A percentile compares a stretch with the other conserved stretches of the same genome.
phyloP scores from a whole-genome alignment of 495 filamentous ascomycete genomes.

The Mytilinidion resinicola region DNA sequence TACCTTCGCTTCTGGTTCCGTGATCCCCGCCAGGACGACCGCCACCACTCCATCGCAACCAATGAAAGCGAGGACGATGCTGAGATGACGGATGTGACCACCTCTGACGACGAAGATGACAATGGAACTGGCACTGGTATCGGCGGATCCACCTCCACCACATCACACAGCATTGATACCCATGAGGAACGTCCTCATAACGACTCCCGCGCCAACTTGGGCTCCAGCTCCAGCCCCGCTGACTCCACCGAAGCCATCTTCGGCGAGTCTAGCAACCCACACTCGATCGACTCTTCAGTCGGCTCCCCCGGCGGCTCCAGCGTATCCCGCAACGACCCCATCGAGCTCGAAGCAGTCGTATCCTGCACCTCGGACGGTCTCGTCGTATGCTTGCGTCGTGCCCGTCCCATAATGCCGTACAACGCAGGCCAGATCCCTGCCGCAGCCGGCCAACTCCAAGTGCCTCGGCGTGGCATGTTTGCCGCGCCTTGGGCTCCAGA shows the following conservation, averaged over 20 bases:
- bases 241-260: slow-evolving; percentile 39
- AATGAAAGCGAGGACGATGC: slow-evolving; percentile 36
- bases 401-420: slow-evolving; percentile 61
- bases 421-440: slow-evolving; percentile 39
- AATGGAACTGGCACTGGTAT: background rate
- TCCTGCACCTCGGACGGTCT: slow-evolving; percentile 87
- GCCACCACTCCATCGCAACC: slow-evolving; percentile 24
- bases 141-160: slow-evolving; percentile 1
- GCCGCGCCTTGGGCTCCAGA: slow-evolving; percentile 70
- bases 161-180: background rate
- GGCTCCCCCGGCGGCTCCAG: slow-evolving; percentile 9
- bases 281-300: slow-evolving; percentile 40
- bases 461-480: slow-evolving; percentile 58
- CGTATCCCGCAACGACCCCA: slow-evolving; percentile 24
- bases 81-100: slow-evolving; percentile 33
- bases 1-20: slow-evolving; percentile 87
- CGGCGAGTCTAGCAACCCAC: slow-evolving; percentile 28
- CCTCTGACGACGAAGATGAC: slow-evolving; percentile 34
- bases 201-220: slow-evolving; percentile 22
- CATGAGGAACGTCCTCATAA: background rate
- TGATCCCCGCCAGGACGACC: slow-evolving; percentile 56
- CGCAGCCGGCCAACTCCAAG: slow-evolving; percentile 39
- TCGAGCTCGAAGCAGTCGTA: slow-evolving; percentile 80
- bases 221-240: slow-evolving; percentile 25
- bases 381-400: slow-evolving; percentile 74